Conservation (phyloP, 2,329 filamentous ascomycete species). For the Ceratocystis cacaofunesta region DNA sequence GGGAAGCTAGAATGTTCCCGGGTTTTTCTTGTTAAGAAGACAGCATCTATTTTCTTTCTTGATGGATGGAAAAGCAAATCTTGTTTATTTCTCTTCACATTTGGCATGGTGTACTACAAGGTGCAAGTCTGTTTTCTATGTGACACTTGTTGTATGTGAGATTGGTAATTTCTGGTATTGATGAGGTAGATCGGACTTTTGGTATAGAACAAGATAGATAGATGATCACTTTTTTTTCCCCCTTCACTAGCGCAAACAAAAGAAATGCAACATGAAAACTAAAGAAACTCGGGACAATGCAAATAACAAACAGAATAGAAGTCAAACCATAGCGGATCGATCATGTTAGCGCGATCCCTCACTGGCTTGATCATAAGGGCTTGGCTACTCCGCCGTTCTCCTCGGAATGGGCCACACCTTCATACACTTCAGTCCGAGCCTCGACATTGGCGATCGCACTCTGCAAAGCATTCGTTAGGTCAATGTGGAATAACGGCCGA, state of each 20-base stretch:
- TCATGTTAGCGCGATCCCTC: neutral
- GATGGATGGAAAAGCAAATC: neutral
- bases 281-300: neutral
- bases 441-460: constrained; percentile 71
- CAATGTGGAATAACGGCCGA: constrained; percentile 83
- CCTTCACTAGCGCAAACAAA: too few species aligned
- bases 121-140: too few species aligned
- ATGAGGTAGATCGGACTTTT: too few species aligned
- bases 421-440: constrained; percentile 29
- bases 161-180: too few species aligned
- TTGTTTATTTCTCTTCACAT: constrained; percentile 2
- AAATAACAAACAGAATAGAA: constrained; percentile 3
- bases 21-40: neutral
- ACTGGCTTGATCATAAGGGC: neutral
- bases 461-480: constrained; percentile 77
- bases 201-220: too few species aligned
- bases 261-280: too few species aligned
- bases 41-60: neutral
- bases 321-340: neutral
- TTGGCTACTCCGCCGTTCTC: constrained; percentile 9
- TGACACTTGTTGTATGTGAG: too few species aligned
- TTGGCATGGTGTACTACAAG: too few species aligned
- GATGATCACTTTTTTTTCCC: too few species aligned
- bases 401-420: neutral
- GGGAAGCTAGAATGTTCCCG: neutral